Base-by-base conservation (phyloP, 192 early-diverging fungal genomes). In the Umbelopsis ramanniana region DNA sequence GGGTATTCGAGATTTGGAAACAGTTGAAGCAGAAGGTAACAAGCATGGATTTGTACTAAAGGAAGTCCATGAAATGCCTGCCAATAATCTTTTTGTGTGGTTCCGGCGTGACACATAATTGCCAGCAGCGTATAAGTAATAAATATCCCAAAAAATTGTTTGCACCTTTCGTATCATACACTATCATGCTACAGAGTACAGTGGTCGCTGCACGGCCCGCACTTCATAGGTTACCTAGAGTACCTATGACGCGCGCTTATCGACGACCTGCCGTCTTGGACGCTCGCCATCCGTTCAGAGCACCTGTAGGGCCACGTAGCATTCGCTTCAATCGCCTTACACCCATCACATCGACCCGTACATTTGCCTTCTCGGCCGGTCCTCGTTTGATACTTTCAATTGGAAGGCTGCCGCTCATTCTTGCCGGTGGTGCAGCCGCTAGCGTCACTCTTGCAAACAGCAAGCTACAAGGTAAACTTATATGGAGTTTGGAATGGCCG, bases 371-470 rank as follows among this genome's bases (percentile, higher is more conserved):
- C n/a, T 75, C 69, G 48, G 43, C 74, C 2, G 53, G 76, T 50
- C 85, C 87, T 11, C 73, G 82, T 26, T 72, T 85, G 33, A 50
- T 86, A 7, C 71, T 85, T 35, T 76, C 74, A 75, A 75, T 84
- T 11, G 63, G 92, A 26, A 77, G 88, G 14, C 43, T 93, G 9
- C 90, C 91, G 17, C 71, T 89, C 4, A 81, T 85, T 26, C 83
- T 86, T 5, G 83, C 84, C 12, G 89, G 86, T 0, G 86, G 86
- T 14, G 85, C 86, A 6, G 83, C 83, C 35, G 89, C 89, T 22
- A 85, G 83, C 52, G 77, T 85, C 10, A 85, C 88, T 17, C 83
- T 89, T 67, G 87, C 88, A 2, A 82, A 89, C 47, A 88, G 89
- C 68, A 90, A 91, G 76, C 46, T 89, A 45, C 78, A 82, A 77